Evolutionary conservation across 2,329 filamentous ascomycete species (phyloP).

Genomic region (Fusarium coicis): DNA sequence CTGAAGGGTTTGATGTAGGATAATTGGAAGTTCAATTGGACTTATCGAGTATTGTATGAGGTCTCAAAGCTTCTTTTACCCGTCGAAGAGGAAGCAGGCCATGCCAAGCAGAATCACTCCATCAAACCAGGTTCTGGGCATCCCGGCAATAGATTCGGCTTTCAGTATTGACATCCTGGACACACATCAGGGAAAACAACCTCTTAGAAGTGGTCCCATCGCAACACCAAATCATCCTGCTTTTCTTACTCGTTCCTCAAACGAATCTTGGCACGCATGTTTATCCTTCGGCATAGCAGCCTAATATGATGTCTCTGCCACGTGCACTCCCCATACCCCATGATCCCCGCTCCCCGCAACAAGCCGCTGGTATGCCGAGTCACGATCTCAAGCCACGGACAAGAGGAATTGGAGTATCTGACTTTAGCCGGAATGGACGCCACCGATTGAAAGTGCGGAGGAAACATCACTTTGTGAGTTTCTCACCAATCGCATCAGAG

Average conservation of each 20-base stretch:
- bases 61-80: not conserved
- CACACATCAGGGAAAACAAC: accelerated
- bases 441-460: not conserved
- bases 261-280: accelerated
- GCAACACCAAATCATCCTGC: not conserved
- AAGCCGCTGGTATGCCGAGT: not conserved
- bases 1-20: no score
- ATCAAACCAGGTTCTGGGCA: not conserved
- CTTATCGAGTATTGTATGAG: no score
- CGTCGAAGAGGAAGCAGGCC: not conserved
- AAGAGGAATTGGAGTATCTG: not conserved
- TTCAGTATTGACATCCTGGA: accelerated
- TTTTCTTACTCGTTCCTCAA: not conserved
- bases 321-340: not conserved
- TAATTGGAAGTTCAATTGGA: no score
- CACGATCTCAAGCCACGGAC: not conserved
- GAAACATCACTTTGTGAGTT: not conserved
- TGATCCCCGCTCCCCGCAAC: not conserved
- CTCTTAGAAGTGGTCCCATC: not conserved
- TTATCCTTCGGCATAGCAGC: not conserved
- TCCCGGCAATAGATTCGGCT: not conserved
- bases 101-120: not conserved
- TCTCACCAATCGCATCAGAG: slow-evolving; percentile 3
- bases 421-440: slow-evolving; percentile 13
- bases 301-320: not conserved